Evolutionary conservation across 1,139 yeast species (phyloP).

Genomic region (Scheffersomyces insectosa): DNA sequence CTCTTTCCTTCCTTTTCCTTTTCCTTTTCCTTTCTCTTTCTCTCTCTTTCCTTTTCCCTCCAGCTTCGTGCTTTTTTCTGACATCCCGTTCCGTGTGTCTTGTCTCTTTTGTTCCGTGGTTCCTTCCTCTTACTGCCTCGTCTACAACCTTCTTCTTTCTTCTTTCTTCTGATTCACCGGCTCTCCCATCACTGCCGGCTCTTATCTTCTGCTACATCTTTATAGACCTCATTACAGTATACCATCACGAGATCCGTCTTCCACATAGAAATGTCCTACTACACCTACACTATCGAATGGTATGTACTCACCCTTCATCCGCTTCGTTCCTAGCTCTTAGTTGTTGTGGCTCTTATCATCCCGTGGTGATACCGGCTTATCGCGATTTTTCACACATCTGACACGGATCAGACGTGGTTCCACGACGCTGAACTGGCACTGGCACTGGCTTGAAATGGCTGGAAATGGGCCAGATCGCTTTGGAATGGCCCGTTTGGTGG

Average conservation of each 20-base stretch:
- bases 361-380: no score
- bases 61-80: no score
- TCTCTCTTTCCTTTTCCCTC: no score
- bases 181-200: slow-evolving; percentile 1
- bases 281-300: slow-evolving; percentile 19
- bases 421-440: no score
- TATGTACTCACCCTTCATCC: slow-evolving; percentile 9
- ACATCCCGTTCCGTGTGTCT: background rate
- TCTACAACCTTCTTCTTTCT: background rate
- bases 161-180: slow-evolving; percentile 1
- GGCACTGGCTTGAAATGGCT: no score
- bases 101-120: background rate
- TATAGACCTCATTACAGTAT: background rate
- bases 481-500: no score
- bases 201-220: background rate
- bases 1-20: background rate
- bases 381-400: no score
- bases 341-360: no score
- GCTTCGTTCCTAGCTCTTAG: background rate
- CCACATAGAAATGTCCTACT: slow-evolving; percentile 4
- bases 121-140: background rate
- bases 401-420: no score
- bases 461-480: no score
- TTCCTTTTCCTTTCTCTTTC: background rate
- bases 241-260: background rate